phyloP scores from a whole-genome alignment of 2,329 filamentous ascomycete species.

The Pseudogymnoascus sp. region DNA sequence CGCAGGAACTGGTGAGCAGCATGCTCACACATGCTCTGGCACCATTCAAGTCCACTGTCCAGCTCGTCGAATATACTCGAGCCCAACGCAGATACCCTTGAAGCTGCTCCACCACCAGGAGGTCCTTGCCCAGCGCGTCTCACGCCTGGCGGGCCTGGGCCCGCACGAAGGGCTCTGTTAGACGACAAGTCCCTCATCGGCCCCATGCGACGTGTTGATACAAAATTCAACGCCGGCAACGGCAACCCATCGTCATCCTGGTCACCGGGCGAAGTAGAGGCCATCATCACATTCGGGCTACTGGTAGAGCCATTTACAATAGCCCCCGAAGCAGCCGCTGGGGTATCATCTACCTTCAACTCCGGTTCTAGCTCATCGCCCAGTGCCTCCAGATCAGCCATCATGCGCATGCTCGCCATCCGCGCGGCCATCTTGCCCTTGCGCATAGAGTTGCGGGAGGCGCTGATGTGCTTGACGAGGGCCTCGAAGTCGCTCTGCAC shows the following conservation, averaged over 20 bases:
- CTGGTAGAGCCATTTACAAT: constrained; percentile 4
- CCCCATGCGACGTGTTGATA: constrained; percentile 33
- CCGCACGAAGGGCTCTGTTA: background rate
- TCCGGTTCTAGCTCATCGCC: constrained; percentile 36
- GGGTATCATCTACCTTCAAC: constrained; percentile 18
- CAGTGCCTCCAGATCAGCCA: constrained; percentile 50
- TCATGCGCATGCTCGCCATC: constrained; percentile 54
- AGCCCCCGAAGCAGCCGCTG: background rate
- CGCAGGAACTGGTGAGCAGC: constrained; percentile 86
- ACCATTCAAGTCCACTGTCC: constrained; percentile 70
- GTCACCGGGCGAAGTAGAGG: constrained; percentile 10
- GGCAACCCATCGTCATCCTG: constrained; percentile 24
- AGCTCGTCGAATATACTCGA: constrained; percentile 59
- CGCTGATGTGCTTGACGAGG: constrained; percentile 72
- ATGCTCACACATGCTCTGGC: constrained; percentile 73
- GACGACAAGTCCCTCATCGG: constrained; percentile 18
- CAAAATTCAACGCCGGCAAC: constrained; percentile 29
- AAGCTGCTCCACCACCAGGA: background rate
- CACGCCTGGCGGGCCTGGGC: background rate
- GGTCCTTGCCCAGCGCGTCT: background rate
- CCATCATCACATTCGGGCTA: background rate
- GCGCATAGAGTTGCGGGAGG: constrained; percentile 72
- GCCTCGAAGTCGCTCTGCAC: constrained; percentile 77
- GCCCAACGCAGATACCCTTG: background rate
- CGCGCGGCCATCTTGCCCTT: constrained; percentile 80